A percentile compares a stretch with the other conserved stretches of the same genome.
phyloP scores from a whole-genome alignment of 192 early-diverging fungal species.

The Glomus cerebriforme region DNA sequence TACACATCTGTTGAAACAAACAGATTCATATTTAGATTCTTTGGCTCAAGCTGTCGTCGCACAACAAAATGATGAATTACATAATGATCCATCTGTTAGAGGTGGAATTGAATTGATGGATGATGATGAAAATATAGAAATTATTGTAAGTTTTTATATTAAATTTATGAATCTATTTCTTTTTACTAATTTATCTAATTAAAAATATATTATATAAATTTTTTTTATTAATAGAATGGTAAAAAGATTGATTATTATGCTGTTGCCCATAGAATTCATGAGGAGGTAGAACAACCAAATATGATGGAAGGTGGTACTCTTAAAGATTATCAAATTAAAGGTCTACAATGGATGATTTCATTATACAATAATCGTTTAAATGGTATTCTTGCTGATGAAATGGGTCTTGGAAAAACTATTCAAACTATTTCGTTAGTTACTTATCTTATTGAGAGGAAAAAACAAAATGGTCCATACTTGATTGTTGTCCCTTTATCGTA shows the following conservation, averaged over 20 bases:
- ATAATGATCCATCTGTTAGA: constrained; percentile 41
- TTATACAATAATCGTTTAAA: constrained; percentile 98
- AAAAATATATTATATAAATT: background rate
- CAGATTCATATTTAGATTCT: constrained; percentile 79
- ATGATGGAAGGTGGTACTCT: constrained; percentile 88
- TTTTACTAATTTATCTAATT: background rate
- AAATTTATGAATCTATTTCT: background rate
- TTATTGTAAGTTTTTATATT: constrained; percentile 36
- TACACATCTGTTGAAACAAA: constrained; percentile 88
- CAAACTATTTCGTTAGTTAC: constrained; percentile 97
- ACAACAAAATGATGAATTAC: constrained; percentile 69
- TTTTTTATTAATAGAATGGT: constrained; percentile 38
- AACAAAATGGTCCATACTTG: constrained; percentile 93
- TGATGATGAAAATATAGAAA: constrained; percentile 47
- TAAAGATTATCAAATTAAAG: constrained; percentile 97
- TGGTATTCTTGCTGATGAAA: constrained; percentile 97
- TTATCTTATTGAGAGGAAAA: constrained; percentile 93
- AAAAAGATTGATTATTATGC: constrained; percentile 79
- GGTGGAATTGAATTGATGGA: constrained; percentile 57
- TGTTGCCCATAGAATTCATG: constrained; percentile 85
- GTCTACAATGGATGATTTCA: constrained; percentile 99
- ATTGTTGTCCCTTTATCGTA: constrained; percentile 94
- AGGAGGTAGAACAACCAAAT: constrained; percentile 76
- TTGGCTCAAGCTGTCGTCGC: constrained; percentile 84
- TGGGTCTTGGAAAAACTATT: constrained; percentile 88